Evolutionary conservation across 75 land plant species (phyloP).

Genomic region (Cryptomeria japonica): DNA sequence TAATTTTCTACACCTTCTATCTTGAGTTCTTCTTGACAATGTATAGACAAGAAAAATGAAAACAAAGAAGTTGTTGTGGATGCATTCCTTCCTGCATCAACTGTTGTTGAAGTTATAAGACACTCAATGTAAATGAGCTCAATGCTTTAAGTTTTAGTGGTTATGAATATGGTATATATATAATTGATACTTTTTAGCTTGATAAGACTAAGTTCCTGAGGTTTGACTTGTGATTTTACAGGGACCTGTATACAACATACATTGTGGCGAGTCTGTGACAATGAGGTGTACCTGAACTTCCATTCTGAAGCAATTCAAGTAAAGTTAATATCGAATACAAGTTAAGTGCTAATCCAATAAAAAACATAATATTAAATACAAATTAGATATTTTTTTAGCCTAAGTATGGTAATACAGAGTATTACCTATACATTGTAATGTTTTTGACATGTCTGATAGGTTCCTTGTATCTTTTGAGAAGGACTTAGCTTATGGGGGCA

Average conservation of each 20-base stretch:
- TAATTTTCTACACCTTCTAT: background rate
- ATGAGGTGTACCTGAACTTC: conserved; percentile 10
- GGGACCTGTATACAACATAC: conserved; percentile 82
- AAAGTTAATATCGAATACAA: background rate
- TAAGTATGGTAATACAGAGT: background rate
- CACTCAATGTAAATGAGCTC: conserved; percentile 68
- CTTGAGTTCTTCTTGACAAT: conserved; percentile 22
- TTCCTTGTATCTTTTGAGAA: background rate
- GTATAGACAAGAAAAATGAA: conserved; percentile 82
- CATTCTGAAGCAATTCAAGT: background rate
- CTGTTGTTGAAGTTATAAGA: conserved; percentile 62
- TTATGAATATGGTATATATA: background rate
- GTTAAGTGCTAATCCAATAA: background rate
- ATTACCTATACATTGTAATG: background rate
- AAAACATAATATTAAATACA: too few species aligned
- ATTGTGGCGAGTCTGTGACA: conserved; percentile 64
- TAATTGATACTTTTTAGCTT: background rate
- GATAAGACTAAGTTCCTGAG: background rate
- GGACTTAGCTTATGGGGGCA: background rate
- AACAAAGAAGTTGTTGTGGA: conserved; percentile 86
- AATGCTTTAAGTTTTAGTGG: background rate
- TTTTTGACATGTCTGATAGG: background rate
- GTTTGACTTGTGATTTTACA: conserved; percentile 23
- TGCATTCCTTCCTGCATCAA: conserved; percentile 57
- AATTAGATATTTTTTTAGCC: too few species aligned